Evolutionary conservation across 306 rosid species (phyloP), one percentile per base, ranked within the genome.

Genomic region (Hippophae gyantsensis): DNA sequence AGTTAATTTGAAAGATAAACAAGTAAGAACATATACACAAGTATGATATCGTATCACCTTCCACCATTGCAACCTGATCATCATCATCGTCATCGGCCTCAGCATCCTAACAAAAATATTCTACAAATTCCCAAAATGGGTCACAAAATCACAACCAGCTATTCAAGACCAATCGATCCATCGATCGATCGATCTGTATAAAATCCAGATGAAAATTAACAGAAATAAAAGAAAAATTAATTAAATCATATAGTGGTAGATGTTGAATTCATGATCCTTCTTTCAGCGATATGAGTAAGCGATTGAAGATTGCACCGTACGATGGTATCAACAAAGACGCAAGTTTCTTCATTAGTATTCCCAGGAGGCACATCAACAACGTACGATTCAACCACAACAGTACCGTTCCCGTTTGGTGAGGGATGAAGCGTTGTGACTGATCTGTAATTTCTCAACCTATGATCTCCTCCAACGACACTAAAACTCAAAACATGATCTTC

Each of bases 261-360:
- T 6, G 40, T 32, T 13, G 43, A 27, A 23, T 74, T 50, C 13
- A 23, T 62, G 52, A 79, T 77, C 81, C 80, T 82, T 23, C 63
- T 84, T 70, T 86, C 86, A 0, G 95, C 90, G 63, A 90, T 79
- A 72, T 79, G 97, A 60, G 96, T 81, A 27, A 92, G 67, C 3
- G 95, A 92, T 55, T 83, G 98, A 65, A 92, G 78, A 64, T 92
- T 92, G 72, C 98, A 92, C 23, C 96, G 84, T 40, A 92, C 96
- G 69, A 92, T 92, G 0, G 98, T 92, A n/a, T 87, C 93, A 1
- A 72, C 95, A 54, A 92, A 92, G 50, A 80, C 84, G 82, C 98
- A 87, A 6, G 98, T 92, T 65, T 92, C 98, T 7, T 87, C 98
- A 42, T 74, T 76, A 0, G 96, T 92, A 52, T 92, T 92, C 23